Evolutionary conservation across 1,284 basidiomycete genomes (phyloP), one percentile per base, ranked within the genome.

Genomic region (Nidula niveotomentosa): DNA sequence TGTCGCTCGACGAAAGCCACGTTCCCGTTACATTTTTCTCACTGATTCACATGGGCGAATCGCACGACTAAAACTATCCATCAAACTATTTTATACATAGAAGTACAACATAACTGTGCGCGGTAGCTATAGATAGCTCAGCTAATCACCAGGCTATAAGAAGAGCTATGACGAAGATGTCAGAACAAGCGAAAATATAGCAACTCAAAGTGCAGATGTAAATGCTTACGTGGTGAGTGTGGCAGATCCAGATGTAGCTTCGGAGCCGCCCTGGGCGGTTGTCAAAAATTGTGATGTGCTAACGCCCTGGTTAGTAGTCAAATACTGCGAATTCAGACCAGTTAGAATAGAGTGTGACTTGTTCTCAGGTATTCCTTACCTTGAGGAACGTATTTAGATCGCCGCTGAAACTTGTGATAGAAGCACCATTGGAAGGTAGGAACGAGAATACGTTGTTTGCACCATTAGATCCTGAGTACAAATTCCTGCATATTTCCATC

Each of bases 371-470:
- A 17, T 49, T 1, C 48, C 72, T 60, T 58, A 81, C 85, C 58
- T 69, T 69, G 57, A 88, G 65, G 77, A 88, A 88, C 4, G 59
- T 41, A 54, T 78, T 79, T 46, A 87, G 49, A 60, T 88, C 85
- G 1, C 73, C 80, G 36, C 69, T 79, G 71, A 88, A 88, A 62
- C 66, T 76, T 2, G 69, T 71, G 60, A 85, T 69, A 8, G 54
- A 30, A 8, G 67, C 67, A 0, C 77, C 78, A 55, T 66, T 69
- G 2, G 72, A 67, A 10, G 79, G 79, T 18, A 88, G 72, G 79
- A 85, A 88, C 3, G 86, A 86, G 66, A 76, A 87, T 3, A 88
- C 86, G 12, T 74, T 68, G 69, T 87, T 88, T 15, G 74, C 64
- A 44, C 81, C 81, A 62, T 88, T 88, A 18, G 70, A 76, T 17